Conservation (phyloP, 768 basidiomycete genomes). For the Mycena latifolia region DNA sequence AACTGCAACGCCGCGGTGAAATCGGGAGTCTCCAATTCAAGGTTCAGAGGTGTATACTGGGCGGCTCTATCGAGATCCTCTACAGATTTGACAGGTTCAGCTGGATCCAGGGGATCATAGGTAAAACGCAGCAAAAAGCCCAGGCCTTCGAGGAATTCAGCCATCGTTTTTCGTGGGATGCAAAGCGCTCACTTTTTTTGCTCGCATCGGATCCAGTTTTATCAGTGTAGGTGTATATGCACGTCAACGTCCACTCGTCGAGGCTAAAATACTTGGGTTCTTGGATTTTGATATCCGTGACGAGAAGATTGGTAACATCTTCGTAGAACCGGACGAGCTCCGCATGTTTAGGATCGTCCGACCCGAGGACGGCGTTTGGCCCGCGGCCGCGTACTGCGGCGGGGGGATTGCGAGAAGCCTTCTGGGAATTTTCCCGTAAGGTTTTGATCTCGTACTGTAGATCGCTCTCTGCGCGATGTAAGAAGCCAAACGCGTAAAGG, state of each 20-base stretch:
- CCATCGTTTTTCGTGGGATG: neutral
- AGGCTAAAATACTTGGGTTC: conserved; percentile 51
- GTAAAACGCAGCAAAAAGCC: conserved; percentile 69
- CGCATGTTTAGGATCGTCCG: conserved; percentile 69
- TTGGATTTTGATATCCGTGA: conserved; percentile 68
- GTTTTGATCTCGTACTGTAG: conserved; percentile 67
- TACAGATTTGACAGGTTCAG: conserved; percentile 44
- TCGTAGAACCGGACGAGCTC: conserved; percentile 84
- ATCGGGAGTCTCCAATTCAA: conserved; percentile 71
- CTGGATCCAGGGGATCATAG: conserved; percentile 51
- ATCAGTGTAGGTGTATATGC: conserved; percentile 72
- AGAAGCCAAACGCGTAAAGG: conserved; percentile 8
- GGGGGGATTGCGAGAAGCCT: conserved; percentile 56
- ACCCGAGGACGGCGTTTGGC: conserved; percentile 47
- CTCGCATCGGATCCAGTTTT: conserved; percentile 36
- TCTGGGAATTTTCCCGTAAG: conserved; percentile 69
- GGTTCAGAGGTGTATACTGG: conserved; percentile 72
- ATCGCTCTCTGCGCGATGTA: conserved; percentile 57
- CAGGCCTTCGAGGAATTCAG: conserved; percentile 59
- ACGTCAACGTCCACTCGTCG: conserved; percentile 75
- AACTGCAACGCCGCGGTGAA: conserved; percentile 73
- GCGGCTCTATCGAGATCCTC: conserved; percentile 61
- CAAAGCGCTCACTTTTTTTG: conserved; percentile 53
- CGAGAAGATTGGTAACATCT: conserved; percentile 84
- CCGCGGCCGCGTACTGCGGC: conserved; percentile 50